These are phyloP conservation scores for Tuber borchii DNA, from an alignment of 495 filamentous ascomycete genomes.

Conservation along the genomic window DNA sequence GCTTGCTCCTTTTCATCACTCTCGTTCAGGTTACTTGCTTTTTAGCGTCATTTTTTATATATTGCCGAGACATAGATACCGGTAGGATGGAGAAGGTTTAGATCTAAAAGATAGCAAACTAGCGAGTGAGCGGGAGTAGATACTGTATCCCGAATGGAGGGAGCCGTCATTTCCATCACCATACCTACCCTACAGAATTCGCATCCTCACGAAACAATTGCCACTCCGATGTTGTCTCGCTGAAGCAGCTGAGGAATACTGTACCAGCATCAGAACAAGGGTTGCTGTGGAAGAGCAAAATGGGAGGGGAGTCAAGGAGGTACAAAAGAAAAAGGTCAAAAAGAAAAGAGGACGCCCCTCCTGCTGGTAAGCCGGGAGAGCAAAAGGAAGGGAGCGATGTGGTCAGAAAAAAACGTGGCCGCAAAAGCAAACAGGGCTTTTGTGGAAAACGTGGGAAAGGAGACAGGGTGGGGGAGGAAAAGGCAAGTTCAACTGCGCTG, in stretches of 20 bases:
- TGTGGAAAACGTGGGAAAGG: slow-evolving; percentile 4
- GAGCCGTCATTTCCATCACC: background rate
- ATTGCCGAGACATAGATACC: background rate
- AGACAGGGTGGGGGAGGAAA: background rate
- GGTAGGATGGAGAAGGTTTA: background rate
- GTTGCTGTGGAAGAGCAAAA: background rate
- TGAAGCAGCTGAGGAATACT: background rate
- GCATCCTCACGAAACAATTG: background rate
- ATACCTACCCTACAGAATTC: background rate
- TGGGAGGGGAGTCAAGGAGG: background rate
- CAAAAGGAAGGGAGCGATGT: background rate
- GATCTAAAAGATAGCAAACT: background rate
- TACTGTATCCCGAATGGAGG: background rate
- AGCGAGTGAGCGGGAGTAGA: background rate
- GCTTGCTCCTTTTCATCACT: background rate
- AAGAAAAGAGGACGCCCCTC: background rate
- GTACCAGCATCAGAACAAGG: background rate
- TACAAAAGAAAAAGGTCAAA: background rate
- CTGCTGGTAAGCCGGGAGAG: background rate
- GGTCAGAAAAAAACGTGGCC: slow-evolving; percentile 4
- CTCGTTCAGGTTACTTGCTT: background rate
- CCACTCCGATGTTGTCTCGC: background rate
- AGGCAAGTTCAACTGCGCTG: background rate
- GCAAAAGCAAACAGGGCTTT: background rate
- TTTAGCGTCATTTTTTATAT: background rate